Base-by-base conservation (phyloP, 78 protist species). In the Capsaspora owczarzaki region DNA sequence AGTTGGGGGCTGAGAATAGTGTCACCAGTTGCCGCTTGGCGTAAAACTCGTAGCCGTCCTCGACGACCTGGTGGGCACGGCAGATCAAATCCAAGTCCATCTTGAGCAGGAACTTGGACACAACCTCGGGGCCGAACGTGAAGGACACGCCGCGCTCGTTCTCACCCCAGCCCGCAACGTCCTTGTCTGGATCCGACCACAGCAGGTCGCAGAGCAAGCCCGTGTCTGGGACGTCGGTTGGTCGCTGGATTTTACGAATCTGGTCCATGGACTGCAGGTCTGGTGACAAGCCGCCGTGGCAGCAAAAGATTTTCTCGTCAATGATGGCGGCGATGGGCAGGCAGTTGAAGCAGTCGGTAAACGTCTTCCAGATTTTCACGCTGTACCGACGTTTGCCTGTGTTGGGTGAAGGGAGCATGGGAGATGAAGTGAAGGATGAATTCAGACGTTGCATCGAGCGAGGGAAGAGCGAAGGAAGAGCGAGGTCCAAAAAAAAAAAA, bases 221-320 rank as follows among this genome's bases (percentile, higher is more conserved):
- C 12, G 87, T 82, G 88, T 96, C 99, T 20, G 99, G 99, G 0
- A 98, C 97, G 40, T 97, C 99, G 4, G 97, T 95, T 4, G 99
- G 99, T 16, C 99, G 86, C 51, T 61, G 41, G 80, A 96, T 69
- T 33, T 93, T 79, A 35, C 94, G 49, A 74, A 99, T 86, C 80
- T 97, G 98, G 0, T 93, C 95, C 96, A 95, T 85, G 40, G 86
- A 27, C 68, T 88, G 76, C 35, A 97, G 95, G 86, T 97, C 98
- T 20, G 99, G 99, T 6, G 97, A 92, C 38, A 97, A 90, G 75
- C 99, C 99, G 31, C 99, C 99, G 82, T 97, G 99, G 89, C 92
- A 93, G 92, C 99, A 97, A 79, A 96, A 89, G 88, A 97, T 97
- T 88, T 95, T 95, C 78, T 97, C 99, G 82, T 93, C 99, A 2